These are phyloP conservation scores for Artomyces pyxidatus DNA, from an alignment of 768 basidiomycete genomes.

Conservation along the genomic window DNA sequence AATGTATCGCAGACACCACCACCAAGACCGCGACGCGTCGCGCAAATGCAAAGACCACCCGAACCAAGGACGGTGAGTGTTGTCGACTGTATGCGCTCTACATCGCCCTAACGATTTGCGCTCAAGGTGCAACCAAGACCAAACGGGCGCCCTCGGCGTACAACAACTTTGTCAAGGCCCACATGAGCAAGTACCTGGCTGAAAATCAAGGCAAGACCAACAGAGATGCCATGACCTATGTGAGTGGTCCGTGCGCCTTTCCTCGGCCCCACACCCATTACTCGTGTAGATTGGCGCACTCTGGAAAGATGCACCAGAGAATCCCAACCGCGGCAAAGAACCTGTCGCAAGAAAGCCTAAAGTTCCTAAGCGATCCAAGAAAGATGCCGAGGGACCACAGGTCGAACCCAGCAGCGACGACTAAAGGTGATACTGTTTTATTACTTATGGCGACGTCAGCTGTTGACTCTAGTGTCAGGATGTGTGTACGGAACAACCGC, in stretches of 20 bases:
- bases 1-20: constrained; percentile 32
- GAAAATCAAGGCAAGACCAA: constrained; percentile 38
- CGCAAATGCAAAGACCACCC: constrained; percentile 36
- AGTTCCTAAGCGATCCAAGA: constrained; percentile 18
- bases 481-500: no score
- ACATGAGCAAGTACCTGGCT: constrained; percentile 52
- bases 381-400: constrained; percentile 6
- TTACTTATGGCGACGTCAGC: not conserved
- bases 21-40: constrained; percentile 51
- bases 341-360: constrained; percentile 40
- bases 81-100: constrained; percentile 18
- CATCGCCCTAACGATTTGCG: constrained; percentile 3
- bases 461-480: not conserved
- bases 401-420: constrained; percentile 15
- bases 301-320: constrained; percentile 55
- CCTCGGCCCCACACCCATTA: not conserved
- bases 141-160: constrained; percentile 56
- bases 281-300: constrained; percentile 40
- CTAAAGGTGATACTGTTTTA: constrained; percentile 13
- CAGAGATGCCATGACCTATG: constrained; percentile 48
- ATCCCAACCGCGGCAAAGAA: constrained; percentile 53
- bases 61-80: constrained; percentile 23
- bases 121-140: constrained; percentile 25
- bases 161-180: constrained; percentile 45
- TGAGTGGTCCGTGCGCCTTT: constrained; percentile 13